Evolutionary conservation across 768 basidiomycete species (phyloP), one percentile per base, ranked within the genome.

Genomic region (Boletus coccyginus): DNA sequence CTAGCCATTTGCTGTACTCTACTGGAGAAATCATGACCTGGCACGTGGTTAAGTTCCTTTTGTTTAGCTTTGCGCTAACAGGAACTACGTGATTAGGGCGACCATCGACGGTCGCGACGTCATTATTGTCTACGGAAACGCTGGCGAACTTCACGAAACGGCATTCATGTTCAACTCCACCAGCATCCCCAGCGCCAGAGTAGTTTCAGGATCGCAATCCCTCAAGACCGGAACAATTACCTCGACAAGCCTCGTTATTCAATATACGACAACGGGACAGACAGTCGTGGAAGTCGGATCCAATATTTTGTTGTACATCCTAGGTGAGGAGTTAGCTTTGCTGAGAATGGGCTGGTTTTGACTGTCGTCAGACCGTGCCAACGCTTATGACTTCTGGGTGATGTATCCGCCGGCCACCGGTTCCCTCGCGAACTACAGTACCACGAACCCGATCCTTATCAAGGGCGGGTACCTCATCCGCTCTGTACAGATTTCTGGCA

Each of bases 321-420:
- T 81, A 45, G 80, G 80, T 77, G 48, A 53, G 73, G 12, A 2
- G 16, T 44, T 43, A 2, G 41, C 29, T 40, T 53, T 44, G 17
- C 44, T 19, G 43, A 39, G 7, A 12, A 16, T 10, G 27, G 19
- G 21, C 24, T 56, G 7, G 31, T 48, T 43, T 31, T 52, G 27
- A 67, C 31, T 21, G n/a, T 39, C 10, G 8, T 45, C 49, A 81
- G 81, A 82, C 61, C 79, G 78, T 38, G 65, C 68, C 40, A 78
- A 73, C 35, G 81, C 81, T 6, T 81, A 81, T 55, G 70, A 79
- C 53, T 80, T 79, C 64, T 81, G 81, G 80, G 74, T 79, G 32
- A 66, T 81, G 56, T 74, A 81, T 51, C 63, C 60, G 0, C 78
- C 75, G 1, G 66, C 74, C 12, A 58, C 63, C 4, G 75, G 77